phyloP scores from a whole-genome alignment of 2,329 filamentous ascomycete genomes.

The Aureobasidium sp. region DNA sequence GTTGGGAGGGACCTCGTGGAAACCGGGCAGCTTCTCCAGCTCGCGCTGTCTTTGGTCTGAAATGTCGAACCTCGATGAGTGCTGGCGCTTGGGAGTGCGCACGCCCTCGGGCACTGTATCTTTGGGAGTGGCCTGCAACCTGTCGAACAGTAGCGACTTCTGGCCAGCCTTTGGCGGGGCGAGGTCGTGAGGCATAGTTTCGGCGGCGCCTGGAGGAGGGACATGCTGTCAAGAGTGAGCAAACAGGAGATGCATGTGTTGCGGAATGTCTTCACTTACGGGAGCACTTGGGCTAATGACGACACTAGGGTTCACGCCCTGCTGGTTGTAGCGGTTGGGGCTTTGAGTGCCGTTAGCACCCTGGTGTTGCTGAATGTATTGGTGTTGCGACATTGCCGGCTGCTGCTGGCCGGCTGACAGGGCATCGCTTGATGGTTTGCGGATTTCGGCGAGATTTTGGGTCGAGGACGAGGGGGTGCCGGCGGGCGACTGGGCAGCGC shows the following conservation, averaged over 20 bases:
- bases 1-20: conserved; percentile 94
- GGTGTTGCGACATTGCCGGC: conserved; percentile 27
- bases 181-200: conserved; percentile 97
- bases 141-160: conserved; percentile 83
- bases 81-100: conserved; percentile 89
- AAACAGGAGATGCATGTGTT: conserved; percentile 18
- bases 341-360: conserved; percentile 6
- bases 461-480: conserved; percentile 83
- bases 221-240: conserved; percentile 57
- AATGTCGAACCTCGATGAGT: conserved; percentile 96
- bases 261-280: conserved; percentile 47
- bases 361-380: conserved; percentile 24
- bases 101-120: conserved; percentile 86
- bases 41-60: conserved; percentile 84
- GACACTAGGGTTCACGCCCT: conserved; percentile 59
- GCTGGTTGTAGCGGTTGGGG: conserved; percentile 13
- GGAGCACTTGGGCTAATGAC: conserved; percentile 92
- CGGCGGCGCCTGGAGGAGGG: conserved; percentile 83
- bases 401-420: not conserved
- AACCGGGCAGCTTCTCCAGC: conserved; percentile 92
- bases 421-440: conserved; percentile 54
- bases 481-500: conserved; percentile 50
- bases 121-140: conserved; percentile 87
- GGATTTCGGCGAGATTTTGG: conserved; percentile 75
- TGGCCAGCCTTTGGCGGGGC: conserved; percentile 85